Evolutionary conservation across 2,329 filamentous ascomycete species (phyloP).

Genomic region (Fusarium sp.): DNA sequence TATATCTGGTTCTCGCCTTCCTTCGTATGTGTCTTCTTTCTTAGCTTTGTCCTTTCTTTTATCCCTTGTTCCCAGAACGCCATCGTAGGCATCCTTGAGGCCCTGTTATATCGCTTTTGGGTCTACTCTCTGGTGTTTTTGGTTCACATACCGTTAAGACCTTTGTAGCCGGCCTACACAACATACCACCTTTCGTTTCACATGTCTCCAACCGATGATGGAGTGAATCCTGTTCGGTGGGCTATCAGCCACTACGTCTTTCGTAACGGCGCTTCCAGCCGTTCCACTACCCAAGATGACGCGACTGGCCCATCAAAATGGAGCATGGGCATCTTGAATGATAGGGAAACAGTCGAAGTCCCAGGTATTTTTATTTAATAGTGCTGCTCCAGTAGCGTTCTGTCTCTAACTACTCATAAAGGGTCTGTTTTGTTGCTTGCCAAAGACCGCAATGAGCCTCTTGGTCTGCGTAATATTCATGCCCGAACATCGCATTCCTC

Average conservation of each 20-base stretch:
- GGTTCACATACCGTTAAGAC: too few relatives aligned
- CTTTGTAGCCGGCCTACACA: neutral
- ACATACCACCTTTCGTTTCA: neutral
- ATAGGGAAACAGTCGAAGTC: constrained; percentile 4
- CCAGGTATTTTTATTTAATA: neutral
- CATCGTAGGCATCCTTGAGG: too few relatives aligned
- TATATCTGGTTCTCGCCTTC: neutral
- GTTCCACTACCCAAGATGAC: neutral
- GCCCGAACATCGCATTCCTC: constrained; percentile 9
- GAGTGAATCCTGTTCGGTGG: neutral
- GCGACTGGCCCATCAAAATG: neutral
- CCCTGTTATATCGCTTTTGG: too few relatives aligned
- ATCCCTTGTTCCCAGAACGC: neutral
- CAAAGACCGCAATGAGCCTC: constrained; percentile 8
- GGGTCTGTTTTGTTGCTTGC: constrained; percentile 9
- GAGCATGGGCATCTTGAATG: constrained; percentile 8
- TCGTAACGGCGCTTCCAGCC: neutral
- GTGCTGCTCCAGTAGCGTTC: too few relatives aligned
- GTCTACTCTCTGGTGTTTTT: too few relatives aligned
- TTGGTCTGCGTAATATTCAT: constrained; percentile 8
- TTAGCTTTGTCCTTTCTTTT: neutral
- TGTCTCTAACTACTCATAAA: neutral
- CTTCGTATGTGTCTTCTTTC: neutral
- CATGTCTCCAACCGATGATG: neutral
- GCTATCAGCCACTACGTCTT: neutral